Conservation (phyloP, 768 basidiomycete genomes). For the Daedaleopsis sinensis region DNA sequence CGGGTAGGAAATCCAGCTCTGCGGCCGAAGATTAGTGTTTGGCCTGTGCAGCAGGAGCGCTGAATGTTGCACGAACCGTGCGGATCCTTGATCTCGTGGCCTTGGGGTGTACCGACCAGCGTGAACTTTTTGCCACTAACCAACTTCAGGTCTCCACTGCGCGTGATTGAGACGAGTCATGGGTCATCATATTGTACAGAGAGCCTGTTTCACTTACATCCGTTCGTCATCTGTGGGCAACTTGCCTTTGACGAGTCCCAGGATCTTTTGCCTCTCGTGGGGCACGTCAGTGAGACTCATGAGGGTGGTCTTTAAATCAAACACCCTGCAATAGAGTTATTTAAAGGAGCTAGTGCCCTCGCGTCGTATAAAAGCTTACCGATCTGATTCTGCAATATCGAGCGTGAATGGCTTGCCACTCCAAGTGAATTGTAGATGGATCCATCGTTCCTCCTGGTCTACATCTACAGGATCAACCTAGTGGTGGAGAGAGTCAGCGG, state of each 20-base stretch:
- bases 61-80: constrained; percentile 40
- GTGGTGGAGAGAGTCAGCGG: not conserved
- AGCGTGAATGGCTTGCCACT: constrained; percentile 67
- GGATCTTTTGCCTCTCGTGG: constrained; percentile 83
- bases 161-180: not conserved
- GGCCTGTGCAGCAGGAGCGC: no score
- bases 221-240: constrained; percentile 73
- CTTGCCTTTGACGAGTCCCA: constrained; percentile 84
- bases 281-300: constrained; percentile 77
- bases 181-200: not conserved
- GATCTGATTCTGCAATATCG: constrained; percentile 76
- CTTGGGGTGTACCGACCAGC: constrained; percentile 85
- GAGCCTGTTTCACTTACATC: constrained; percentile 43
- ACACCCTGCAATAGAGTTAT: constrained; percentile 54
- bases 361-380: constrained; percentile 42
- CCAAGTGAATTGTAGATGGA: constrained; percentile 72
- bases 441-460: constrained; percentile 45
- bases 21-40: not conserved
- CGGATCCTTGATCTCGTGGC: constrained; percentile 84
- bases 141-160: constrained; percentile 62
- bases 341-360: not conserved
- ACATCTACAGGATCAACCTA: not conserved
- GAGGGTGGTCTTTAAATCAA: constrained; percentile 74
- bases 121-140: constrained; percentile 73
- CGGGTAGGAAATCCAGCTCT: constrained; percentile 70